Percentiles rank a stretch among this genome's conserved stretches.
Conservation (phyloP, 441 rosid species). For the Jatropha podagrica region DNA sequence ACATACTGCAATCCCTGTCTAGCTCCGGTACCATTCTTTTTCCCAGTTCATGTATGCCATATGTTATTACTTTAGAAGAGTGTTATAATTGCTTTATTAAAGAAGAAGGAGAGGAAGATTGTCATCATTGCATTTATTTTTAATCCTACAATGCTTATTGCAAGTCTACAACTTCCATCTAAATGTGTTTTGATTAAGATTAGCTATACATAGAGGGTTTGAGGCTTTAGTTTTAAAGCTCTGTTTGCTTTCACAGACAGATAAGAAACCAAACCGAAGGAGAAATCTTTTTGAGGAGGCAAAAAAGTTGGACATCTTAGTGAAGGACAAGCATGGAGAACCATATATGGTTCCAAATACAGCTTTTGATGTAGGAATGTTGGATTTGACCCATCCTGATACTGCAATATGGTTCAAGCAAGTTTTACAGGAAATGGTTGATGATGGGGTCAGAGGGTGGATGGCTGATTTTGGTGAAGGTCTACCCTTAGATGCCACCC, state of each 20-base stretch:
- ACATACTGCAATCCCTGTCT: slow-evolving; percentile 77
- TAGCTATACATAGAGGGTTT: neutral
- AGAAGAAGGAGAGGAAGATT: no score
- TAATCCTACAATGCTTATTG: neutral
- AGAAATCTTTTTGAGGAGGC: slow-evolving; percentile 64
- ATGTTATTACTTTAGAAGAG: neutral
- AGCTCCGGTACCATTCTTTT: slow-evolving; percentile 50
- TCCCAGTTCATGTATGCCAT: neutral
- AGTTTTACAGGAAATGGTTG: slow-evolving; percentile 60
- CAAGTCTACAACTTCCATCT: neutral
- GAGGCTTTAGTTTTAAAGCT: slow-evolving; percentile 20
- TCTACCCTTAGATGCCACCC: slow-evolving; percentile 59
- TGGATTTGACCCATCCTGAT: slow-evolving; percentile 66
- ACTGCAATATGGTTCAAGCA: slow-evolving; percentile 64
- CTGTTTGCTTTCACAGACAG: slow-evolving; percentile 36
- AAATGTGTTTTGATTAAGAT: neutral
- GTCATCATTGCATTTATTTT: neutral
- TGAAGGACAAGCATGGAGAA: slow-evolving; percentile 51
- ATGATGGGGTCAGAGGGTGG: slow-evolving; percentile 71
- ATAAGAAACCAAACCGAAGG: slow-evolving; percentile 49
- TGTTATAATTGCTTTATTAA: neutral
- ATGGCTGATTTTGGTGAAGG: slow-evolving; percentile 91
- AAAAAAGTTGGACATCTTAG: slow-evolving; percentile 50
- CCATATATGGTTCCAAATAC: slow-evolving; percentile 73
- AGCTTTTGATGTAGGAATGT: slow-evolving; percentile 73